Evolutionary conservation across 345 rosid genomes (phyloP).

Genomic region (Eucalyptus curtisii): DNA sequence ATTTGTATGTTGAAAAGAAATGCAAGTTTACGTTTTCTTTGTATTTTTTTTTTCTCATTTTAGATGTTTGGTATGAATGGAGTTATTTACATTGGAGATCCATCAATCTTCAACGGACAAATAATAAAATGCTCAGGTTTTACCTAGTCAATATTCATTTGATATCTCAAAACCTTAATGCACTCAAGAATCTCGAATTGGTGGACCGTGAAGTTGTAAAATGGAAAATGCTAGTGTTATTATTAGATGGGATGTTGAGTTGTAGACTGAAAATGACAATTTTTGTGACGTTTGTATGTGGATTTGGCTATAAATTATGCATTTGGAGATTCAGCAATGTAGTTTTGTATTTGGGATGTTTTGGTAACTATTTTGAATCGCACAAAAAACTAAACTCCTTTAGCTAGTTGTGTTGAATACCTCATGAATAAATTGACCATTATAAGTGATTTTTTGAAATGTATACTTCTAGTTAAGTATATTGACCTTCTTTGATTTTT

Average conservation of each 20-base stretch:
- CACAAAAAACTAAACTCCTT: background rate
- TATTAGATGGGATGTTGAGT: background rate
- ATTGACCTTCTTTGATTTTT: background rate
- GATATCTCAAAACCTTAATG: background rate
- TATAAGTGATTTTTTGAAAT: background rate
- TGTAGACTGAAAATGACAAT: background rate
- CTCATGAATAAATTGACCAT: background rate
- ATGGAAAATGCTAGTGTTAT: background rate
- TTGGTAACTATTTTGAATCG: background rate
- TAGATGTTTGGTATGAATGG: rapidly evolving
- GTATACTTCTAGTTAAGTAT: background rate
- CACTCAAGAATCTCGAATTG: background rate
- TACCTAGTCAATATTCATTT: rapidly evolving
- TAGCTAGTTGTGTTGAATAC: background rate
- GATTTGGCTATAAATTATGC: background rate
- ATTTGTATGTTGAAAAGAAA: background rate
- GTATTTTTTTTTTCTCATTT: no score
- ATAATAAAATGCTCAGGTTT: no score
- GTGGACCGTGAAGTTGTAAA: background rate
- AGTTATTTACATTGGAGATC: background rate
- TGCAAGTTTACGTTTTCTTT: no score
- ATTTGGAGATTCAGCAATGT: background rate
- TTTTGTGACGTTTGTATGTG: background rate
- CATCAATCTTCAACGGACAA: no score
- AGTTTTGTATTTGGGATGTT: background rate